Base-by-base conservation (phyloP, 805 yeast genomes). In the Kluyveromyces wickerhamii region DNA sequence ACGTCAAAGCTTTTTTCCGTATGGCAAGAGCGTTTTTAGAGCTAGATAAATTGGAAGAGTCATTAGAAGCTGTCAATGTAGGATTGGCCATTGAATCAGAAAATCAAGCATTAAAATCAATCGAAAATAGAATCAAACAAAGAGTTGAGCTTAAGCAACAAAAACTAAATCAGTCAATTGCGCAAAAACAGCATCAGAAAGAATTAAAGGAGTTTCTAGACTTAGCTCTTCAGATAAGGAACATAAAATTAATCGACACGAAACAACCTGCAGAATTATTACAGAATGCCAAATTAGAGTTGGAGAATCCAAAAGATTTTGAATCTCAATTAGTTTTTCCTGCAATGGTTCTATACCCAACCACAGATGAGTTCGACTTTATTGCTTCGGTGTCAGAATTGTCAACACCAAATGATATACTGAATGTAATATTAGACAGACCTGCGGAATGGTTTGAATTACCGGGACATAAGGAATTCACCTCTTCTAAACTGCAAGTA, bases 241-340 rank as follows among this genome's bases (percentile, higher is more conserved):
- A 74, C 32, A 65, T 76, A 37, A 59, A 64, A 6, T 65, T 65
- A 24, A 58, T 79, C 21, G 58, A 62, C 22, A 70, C 82, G 0
- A 54, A 67, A 1, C 59, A 64, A 7, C 79, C 85, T 1, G 68
- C 77, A 0, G 83, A 74, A 24, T 47, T 75, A 27, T 59, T 82
- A 11, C 72, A 67, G 43, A 62, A 71, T 32, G 67, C 78, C 1
- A 65, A 66, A 32, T 49, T 79, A 7, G 66, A 66, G 39, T 60
- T 84, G 26, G 89, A 81, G 54, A 77, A 80, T 42, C 66, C 72
- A 11, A 49, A 63, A 27, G 92, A 84, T 59, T 69, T 66, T 42
- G 86, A 81, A 47, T 78, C 95, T 0, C 88, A 83, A 49, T 61
- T 89, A 30, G 68, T 81, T n/a, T 69, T 86, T 45, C 95, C 96